Evolutionary conservation across 1,139 yeast genomes (phyloP).

Genomic region (Yamadazyma mexicana): DNA sequence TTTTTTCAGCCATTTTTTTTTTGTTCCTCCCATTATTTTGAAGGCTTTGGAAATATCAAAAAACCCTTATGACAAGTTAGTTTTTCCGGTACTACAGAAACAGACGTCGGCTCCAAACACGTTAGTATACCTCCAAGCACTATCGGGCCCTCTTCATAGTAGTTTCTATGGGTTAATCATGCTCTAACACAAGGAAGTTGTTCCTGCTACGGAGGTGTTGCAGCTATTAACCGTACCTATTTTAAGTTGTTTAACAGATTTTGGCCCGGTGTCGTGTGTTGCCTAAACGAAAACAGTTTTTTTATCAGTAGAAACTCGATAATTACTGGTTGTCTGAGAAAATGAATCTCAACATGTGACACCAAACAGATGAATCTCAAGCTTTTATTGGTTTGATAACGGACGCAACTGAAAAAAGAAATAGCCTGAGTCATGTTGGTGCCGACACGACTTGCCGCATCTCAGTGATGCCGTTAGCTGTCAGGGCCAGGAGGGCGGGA

Average conservation of each 20-base stretch:
- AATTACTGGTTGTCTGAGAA: conserved; percentile 2
- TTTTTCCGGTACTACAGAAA: no score
- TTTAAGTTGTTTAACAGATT: no score
- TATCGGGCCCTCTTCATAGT: no score
- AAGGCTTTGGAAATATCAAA: neutral
- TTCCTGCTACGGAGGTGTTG: no score
- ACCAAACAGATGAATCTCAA: neutral
- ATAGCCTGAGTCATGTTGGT: conserved; percentile 5
- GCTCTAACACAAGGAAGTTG: no score
- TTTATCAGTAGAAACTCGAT: neutral
- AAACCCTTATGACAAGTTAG: no score
- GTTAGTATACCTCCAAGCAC: no score
- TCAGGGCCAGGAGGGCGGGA: neutral
- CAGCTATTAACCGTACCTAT: no score
- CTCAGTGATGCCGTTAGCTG: conserved; percentile 2
- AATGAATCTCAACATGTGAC: neutral
- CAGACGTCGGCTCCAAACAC: no score
- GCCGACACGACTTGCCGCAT: conserved; percentile 1
- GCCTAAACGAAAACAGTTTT: neutral
- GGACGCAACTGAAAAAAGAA: neutral
- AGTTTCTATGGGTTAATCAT: no score
- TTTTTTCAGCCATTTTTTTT: neutral
- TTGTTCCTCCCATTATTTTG: neutral
- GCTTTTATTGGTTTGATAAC: conserved; percentile 8
- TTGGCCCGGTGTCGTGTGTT: neutral